These are phyloP conservation scores for Chalciporus chontae DNA, from an alignment of 768 basidiomycete genomes.

Conservation along the genomic window DNA sequence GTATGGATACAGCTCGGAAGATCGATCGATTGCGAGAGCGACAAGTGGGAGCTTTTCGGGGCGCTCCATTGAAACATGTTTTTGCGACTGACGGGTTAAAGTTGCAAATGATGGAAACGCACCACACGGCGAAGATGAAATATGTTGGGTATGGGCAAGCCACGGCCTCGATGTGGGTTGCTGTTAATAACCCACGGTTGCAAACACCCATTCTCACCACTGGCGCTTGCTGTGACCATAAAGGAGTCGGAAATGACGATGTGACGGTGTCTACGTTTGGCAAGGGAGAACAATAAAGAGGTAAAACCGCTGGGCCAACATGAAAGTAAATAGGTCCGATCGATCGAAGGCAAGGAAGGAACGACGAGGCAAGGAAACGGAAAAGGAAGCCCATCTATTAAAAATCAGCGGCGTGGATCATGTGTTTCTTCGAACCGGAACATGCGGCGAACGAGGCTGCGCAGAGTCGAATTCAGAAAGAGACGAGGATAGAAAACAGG, in stretches of 20 bases:
- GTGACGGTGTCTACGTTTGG: not conserved
- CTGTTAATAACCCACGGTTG: not conserved
- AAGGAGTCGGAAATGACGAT: not conserved
- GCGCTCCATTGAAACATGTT: not conserved
- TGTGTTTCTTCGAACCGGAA: conserved; percentile 29
- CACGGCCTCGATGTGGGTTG: not conserved
- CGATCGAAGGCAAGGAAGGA: not conserved
- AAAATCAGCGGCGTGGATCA: conserved; percentile 12
- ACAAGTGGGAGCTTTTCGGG: not conserved
- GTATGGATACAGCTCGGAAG: not conserved
- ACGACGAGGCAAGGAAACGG: not conserved
- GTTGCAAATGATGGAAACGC: not conserved
- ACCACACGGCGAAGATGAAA: not conserved
- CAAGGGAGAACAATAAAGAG: not conserved
- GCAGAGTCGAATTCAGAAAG: conserved; percentile 8
- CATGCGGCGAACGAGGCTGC: conserved; percentile 23
- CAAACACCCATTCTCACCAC: no score
- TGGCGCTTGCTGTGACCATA: not conserved
- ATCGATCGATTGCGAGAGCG: not conserved
- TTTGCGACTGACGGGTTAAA: not conserved
- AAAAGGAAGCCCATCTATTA: not conserved
- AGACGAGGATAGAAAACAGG: conserved; percentile 16
- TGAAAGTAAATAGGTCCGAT: not conserved
- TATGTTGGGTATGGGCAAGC: not conserved
- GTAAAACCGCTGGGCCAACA: not conserved